Base-by-base conservation (phyloP, 225 moss, liverwort and hornwort species). In the Polytrichum commune region DNA sequence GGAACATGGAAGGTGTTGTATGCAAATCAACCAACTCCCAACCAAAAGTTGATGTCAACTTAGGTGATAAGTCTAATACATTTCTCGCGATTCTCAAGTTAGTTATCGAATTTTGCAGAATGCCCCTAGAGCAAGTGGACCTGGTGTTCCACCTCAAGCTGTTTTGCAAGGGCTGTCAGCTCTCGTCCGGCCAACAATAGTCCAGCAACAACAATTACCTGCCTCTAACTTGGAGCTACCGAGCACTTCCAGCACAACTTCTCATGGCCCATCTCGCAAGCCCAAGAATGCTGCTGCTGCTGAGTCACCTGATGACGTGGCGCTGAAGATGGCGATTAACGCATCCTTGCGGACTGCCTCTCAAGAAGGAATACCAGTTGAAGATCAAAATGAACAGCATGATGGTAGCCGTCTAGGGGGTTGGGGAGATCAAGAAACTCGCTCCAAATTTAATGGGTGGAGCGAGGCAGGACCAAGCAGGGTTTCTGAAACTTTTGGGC, bases 311-410 rank as follows among this genome's bases (percentile, higher is more conserved):
- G 94, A 97, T 20, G 94, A 91, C 53, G 77, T 88, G 13, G 92
- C 89, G 7, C 67, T 94, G 62, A 89, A 86, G 64, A 86, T 97
- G 90, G 96, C 96, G 1, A 94, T 97, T 2, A 86, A 92, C 27
- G 90, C 90, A 32, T 97, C 96, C 1, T 65, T 97, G 29, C 83
- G 84, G 19, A 90, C 89, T 7, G 96, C 96, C 18, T 88, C 94
- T 63, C 86, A 60, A 19, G 96, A 97, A 74, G 92, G 98, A 32
- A 60, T 90, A 25, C 80, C 81, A 8, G 29, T 86, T 58, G 23
- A 56, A 60, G 73, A 72, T 60, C 46, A 46, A 13, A 81, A 63
- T 53, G 75, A 81, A 60, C 71, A n/a, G 69, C 62, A 53, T 20
- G 67, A 53, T 69, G 79, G 7, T 72, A 54, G 54, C 63, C 54